Evolutionary conservation across 768 basidiomycete genomes (phyloP).

Genomic region (Trametes cubensis): DNA sequence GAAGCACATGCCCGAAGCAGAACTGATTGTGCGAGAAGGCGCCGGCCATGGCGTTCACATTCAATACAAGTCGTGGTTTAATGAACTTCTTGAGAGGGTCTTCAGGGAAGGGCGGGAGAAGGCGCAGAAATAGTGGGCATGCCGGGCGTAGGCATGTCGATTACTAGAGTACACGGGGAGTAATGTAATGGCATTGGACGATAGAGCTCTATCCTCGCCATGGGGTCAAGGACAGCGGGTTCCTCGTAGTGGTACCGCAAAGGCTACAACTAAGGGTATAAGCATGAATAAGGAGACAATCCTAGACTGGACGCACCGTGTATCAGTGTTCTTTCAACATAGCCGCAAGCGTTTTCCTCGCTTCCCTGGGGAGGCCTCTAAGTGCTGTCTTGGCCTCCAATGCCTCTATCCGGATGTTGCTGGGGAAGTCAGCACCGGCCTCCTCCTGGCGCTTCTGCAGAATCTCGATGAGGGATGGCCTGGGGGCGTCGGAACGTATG

Average conservation of each 20-base stretch:
- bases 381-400: conserved; percentile 43
- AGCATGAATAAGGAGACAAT: background rate
- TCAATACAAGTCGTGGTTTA: conserved; percentile 55
- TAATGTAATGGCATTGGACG: background rate
- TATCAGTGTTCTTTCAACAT: conserved; percentile 37
- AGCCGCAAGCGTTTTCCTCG: conserved; percentile 43
- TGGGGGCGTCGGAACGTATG: conserved; percentile 31
- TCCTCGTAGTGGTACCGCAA: too few species aligned
- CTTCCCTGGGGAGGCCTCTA: conserved; percentile 41
- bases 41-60: conserved; percentile 65
- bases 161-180: conserved; percentile 4
- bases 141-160: background rate
- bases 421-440: conserved; percentile 45
- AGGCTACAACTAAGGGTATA: background rate
- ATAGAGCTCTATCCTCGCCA: background rate
- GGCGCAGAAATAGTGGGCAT: background rate
- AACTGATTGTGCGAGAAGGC: conserved; percentile 55
- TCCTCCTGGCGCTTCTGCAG: conserved; percentile 44
- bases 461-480: conserved; percentile 42
- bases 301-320: background rate
- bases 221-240: too few species aligned
- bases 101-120: conserved; percentile 51
- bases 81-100: conserved; percentile 56
- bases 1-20: conserved; percentile 57
- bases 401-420: conserved; percentile 55